Evolutionary conservation across 2,329 filamentous ascomycete genomes (phyloP).

Genomic region (Xylogone sp.): DNA sequence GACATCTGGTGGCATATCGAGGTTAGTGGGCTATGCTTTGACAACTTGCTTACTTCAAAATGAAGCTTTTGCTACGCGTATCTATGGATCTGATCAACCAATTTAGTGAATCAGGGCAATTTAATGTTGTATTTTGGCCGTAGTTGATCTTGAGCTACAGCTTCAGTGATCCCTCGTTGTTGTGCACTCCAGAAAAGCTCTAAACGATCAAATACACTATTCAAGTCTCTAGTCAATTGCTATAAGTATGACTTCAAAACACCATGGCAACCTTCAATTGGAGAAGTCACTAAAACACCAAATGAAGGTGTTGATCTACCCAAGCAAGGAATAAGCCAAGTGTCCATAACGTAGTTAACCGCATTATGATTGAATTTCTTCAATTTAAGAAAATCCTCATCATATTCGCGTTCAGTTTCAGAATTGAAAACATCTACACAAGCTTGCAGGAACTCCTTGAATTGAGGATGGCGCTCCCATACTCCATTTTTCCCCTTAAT

Average conservation of each 20-base stretch:
- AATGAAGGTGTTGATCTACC: slow-evolving; percentile 1
- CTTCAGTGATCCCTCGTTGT: not conserved
- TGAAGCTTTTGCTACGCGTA: not conserved
- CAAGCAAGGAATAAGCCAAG: not conserved
- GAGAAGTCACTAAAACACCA: not conserved
- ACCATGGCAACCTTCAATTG: not conserved
- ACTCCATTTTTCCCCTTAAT: not conserved
- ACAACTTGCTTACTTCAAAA: not conserved
- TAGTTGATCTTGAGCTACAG: not conserved
- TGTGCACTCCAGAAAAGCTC: not conserved
- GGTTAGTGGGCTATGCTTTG: not conserved
- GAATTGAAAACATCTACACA: not conserved
- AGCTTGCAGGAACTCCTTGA: not conserved
- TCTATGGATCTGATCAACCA: not conserved
- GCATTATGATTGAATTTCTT: no score
- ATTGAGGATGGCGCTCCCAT: not conserved
- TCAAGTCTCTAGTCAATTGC: not conserved
- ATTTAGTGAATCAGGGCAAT: not conserved
- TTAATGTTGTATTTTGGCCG: not conserved
- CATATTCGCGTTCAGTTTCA: not conserved
- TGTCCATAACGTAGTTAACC: not conserved
- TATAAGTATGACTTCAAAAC: not conserved
- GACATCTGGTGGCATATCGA: not conserved
- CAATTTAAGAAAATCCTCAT: no score
- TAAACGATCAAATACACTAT: not conserved